Evolutionary conservation across 148 eudicot species (phyloP), one percentile per base, ranked within the genome.

Genomic region (Amaranthus cruentus): DNA sequence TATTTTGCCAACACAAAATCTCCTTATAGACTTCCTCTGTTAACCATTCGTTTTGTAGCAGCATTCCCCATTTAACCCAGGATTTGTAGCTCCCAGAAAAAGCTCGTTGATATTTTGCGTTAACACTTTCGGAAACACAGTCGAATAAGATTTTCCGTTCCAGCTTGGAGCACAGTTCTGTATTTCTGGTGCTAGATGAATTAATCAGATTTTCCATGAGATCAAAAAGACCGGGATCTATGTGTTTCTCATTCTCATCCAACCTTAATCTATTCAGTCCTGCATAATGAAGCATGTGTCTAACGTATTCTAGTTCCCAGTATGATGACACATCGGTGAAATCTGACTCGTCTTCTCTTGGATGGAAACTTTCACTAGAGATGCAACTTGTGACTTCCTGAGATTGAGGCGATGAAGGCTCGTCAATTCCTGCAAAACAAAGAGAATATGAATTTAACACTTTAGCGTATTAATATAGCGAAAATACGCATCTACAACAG

Each of bases 21-120:
- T 90, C 97, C 74, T 78, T 86, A 50, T 73, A 87, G 59, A 91
- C 76, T 73, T 87, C 97, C 68, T 84, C 92, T 6, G 96, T 90
- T 74, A 95, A 81, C 78, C 76, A 79, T 21, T 76, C 84, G 46
- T 81, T 84, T 69, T 70, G 78, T 9, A 86, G 78, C 66, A 90
- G 38, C 14, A 65, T 73, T 48, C 60, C 74, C 88, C 88, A 85
- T 66, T 83, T 91, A 4, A 72, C 76, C 88, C 93, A 88, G 48
- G 78, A 77, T 53, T 82, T 84, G 76, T 74, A 77, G 74, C 89
- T 83, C 73, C 93, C 93, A 56, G 69, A 28, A 15, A 77, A 80
- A n/a, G 81, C 69, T 47, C 75, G 82, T 42, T 79, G 78, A 42
- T 83, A 81, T 70, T 79, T 86, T 48, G 64, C 53, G 67, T 82